These are phyloP conservation scores for Raffaelea albimanens DNA, from an alignment of 2,329 filamentous ascomycete species.

Conservation along the genomic window DNA sequence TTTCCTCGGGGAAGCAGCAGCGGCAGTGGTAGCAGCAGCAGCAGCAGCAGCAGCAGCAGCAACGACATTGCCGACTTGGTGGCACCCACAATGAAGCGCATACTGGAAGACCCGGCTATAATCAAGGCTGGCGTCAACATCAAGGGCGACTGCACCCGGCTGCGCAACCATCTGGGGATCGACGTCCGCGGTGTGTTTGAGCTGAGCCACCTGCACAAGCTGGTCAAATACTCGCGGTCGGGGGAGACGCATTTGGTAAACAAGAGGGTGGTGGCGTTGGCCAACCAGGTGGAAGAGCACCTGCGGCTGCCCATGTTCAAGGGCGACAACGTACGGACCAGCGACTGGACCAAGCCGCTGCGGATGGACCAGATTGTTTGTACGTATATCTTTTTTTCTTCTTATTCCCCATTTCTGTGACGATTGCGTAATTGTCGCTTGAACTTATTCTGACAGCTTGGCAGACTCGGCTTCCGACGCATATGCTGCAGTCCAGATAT, in stretches of 20 bases:
- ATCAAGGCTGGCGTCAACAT: conserved; percentile 73
- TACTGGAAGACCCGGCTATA: conserved; percentile 63
- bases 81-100: conserved; percentile 57
- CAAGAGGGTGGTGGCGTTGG: conserved; percentile 56
- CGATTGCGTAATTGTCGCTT: conserved; percentile 15
- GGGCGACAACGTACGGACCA: conserved; percentile 55
- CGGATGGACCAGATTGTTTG: conserved; percentile 56
- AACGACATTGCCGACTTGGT: conserved; percentile 39
- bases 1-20: conserved; percentile 27
- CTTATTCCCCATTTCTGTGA: background rate
- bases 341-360: conserved; percentile 63
- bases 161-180: conserved; percentile 58
- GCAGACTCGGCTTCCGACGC: conserved; percentile 72
- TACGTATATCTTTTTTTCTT: conserved; percentile 33
- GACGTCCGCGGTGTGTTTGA: conserved; percentile 63
- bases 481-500: conserved; percentile 70
- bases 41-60: conserved; percentile 10
- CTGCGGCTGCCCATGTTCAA: conserved; percentile 70
- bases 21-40: too few species aligned
- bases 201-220: conserved; percentile 70
- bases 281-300: conserved; percentile 59
- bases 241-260: conserved; percentile 49
- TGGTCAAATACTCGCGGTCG: conserved; percentile 57
- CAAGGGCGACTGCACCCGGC: conserved; percentile 57
- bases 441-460: conserved; percentile 9